Base-by-base conservation (phyloP, 208 protist genomes). In the Porcisia deanei region DNA sequence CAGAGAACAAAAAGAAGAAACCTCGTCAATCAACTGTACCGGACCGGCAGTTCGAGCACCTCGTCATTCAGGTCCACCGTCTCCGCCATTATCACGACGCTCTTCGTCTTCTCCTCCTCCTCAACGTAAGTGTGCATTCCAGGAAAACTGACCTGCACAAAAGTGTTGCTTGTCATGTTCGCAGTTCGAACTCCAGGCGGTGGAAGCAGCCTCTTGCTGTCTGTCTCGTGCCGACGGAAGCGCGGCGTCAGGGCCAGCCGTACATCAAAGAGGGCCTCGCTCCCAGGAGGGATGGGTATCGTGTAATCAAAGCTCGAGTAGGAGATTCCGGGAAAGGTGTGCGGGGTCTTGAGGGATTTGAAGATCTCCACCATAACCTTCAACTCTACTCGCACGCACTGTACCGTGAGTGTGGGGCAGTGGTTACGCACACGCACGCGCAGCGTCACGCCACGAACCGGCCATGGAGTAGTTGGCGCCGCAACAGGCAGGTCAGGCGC, bases 271-370 rank as follows among this genome's bases (percentile, higher is more conserved):
- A 81, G 82, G 18, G 82, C 79, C 71, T 88, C 76, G 53, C 82
- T 75, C 12, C 76, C 75, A 5, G 88, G 83, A 6, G 80, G 83
- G 39, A 91, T 91, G 52, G 77, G 59, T 30, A 64, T 54, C 1
- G 73, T 87, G 85, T 91, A 89, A 59, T 91, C 85, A 65, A 80
- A 88, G 41, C 83, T 79, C 16, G 85, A 80, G 71, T 89, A 83
- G 20, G 85, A 83, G 47, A 82, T n/a, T 3, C 78, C 78, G 18
- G 78, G 78, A 58, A 82, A 82, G 52, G 80, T 79, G 52, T 75
- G 75, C n/a, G 88, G 82, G 30, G 77, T 75, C 73, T 85, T 84
- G n/a, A 91, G 85, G 14, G 88, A 77, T 71, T 89, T 91, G 80
- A 91, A 91, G 43, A 91, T 71, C 61, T 87, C 76, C 37, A 91